These are phyloP conservation scores for Mortierella claussenii DNA, from an alignment of 192 early-diverging fungal species.

Conservation along the genomic window DNA sequence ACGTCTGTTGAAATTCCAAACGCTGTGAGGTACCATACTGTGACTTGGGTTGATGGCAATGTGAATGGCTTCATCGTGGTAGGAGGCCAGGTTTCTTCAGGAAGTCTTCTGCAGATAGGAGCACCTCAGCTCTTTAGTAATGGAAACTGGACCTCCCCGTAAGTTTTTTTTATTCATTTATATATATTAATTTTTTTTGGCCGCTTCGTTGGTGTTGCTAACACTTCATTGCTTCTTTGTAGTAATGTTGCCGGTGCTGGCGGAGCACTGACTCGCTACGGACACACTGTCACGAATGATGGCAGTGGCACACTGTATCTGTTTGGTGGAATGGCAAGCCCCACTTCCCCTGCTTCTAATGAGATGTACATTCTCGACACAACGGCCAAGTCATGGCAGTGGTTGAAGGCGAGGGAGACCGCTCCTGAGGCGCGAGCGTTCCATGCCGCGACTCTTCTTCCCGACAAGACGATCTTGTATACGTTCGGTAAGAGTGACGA, in stretches of 20 bases:
- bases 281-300: slow-evolving; percentile 16
- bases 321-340: slow-evolving; percentile 15
- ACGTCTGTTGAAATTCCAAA: neutral
- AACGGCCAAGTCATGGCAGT: neutral
- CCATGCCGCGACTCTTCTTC: slow-evolving; percentile 27
- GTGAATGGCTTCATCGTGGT: slow-evolving; percentile 13
- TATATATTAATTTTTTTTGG: neutral
- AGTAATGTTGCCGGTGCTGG: neutral
- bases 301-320: slow-evolving; percentile 11
- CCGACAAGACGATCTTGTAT: slow-evolving; percentile 19
- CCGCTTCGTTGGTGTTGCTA: too few species aligned
- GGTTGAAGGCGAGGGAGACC: slow-evolving; percentile 10
- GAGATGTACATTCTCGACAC: slow-evolving; percentile 24
- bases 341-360: neutral
- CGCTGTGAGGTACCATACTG: slow-evolving; percentile 24
- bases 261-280: slow-evolving; percentile 10
- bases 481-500: slow-evolving; percentile 35
- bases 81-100: slow-evolving; percentile 8
- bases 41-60: slow-evolving; percentile 11
- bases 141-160: neutral
- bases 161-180: neutral
- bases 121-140: neutral
- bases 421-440: slow-evolving; percentile 28
- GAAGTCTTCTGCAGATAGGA: neutral
- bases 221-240: too few species aligned